phyloP scores from a whole-genome alignment of 305 asterid species.

The Fraxinus albicans region DNA sequence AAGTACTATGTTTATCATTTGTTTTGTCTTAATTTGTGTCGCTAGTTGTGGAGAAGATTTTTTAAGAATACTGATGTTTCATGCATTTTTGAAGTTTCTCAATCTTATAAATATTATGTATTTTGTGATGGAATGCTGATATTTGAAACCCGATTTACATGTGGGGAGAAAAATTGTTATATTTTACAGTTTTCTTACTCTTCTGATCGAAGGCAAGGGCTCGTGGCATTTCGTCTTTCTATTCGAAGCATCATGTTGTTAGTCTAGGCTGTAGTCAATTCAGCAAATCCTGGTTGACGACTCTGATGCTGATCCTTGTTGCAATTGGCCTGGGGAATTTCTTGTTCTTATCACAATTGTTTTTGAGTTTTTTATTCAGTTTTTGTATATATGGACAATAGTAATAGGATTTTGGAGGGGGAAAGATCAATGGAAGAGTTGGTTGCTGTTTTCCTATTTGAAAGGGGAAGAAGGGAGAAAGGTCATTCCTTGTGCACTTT shows the following conservation, averaged over 20 bases:
- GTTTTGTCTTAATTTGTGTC: slow-evolving; percentile 14
- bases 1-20: slow-evolving; percentile 18
- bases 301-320: not conserved
- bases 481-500: not conserved
- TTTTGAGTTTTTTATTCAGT: not conserved
- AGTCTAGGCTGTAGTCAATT: not conserved
- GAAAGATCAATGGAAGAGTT: not conserved
- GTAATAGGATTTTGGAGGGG: not conserved
- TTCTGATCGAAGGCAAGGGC: not conserved
- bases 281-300: not conserved
- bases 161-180: not conserved
- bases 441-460: not conserved
- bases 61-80: slow-evolving; percentile 10
- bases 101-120: not conserved
- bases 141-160: not conserved
- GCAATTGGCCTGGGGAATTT: not conserved
- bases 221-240: not conserved
- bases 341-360: not conserved
- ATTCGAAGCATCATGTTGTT: not conserved
- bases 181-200: not conserved
- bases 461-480: not conserved
- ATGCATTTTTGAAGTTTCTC: slow-evolving; percentile 14
- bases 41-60: slow-evolving; percentile 24
- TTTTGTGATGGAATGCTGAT: not conserved
- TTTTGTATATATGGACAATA: not conserved